These are phyloP conservation scores for Cicer judaicum DNA, from an alignment of 306 rosid genomes.

Conservation along the genomic window DNA sequence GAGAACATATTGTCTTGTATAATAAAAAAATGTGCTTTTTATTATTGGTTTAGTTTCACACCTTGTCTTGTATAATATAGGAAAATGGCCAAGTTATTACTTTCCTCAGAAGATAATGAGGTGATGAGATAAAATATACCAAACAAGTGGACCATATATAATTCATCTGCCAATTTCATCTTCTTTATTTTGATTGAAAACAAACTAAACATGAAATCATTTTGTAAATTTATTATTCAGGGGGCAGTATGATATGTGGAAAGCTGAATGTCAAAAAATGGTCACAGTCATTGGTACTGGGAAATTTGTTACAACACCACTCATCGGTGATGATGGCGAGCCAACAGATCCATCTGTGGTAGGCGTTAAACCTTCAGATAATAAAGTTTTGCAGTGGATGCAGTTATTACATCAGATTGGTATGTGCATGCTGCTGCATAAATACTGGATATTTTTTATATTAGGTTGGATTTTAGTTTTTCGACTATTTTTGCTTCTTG, in stretches of 20 bases:
- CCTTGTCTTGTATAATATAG: constrained; percentile 2
- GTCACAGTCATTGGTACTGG: constrained; percentile 81
- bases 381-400: constrained; percentile 79
- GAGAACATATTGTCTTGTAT: not conserved
- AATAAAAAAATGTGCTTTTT: not conserved
- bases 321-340: constrained; percentile 59
- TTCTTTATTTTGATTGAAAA: constrained; percentile 19
- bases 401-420: constrained; percentile 86
- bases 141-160: not conserved
- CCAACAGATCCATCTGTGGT: constrained; percentile 55
- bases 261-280: constrained; percentile 84
- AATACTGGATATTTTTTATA: constrained; percentile 16
- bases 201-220: constrained; percentile 16
- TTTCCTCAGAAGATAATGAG: constrained; percentile 4
- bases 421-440: constrained; percentile 46
- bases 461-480: constrained; percentile 34
- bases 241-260: constrained; percentile 77
- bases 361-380: constrained; percentile 54
- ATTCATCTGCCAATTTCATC: constrained; percentile 12
- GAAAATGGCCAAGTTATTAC: constrained; percentile 10
- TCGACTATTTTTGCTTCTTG: constrained; percentile 22
- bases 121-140: constrained; percentile 8
- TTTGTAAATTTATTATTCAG: constrained; percentile 53
- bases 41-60: constrained; percentile 19
- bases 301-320: constrained; percentile 67